phyloP scores from a whole-genome alignment of 1,284 basidiomycete species.

The Gymnopus androsaceus region DNA sequence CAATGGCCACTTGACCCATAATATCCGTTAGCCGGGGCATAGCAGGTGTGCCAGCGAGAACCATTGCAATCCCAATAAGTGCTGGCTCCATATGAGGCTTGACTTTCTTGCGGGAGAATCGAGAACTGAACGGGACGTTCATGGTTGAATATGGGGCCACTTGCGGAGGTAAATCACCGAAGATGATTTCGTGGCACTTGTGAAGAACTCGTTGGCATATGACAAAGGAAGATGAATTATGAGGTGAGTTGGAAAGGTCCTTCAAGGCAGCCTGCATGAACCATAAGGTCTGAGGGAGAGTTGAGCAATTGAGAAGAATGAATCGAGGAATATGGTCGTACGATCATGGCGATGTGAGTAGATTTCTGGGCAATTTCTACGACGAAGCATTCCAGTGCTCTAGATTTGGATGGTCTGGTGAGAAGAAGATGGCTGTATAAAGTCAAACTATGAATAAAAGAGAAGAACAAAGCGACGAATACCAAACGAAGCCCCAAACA shows the following conservation, averaged over 20 bases:
- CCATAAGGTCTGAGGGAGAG: constrained; percentile 82
- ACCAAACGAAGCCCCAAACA: constrained; percentile 98
- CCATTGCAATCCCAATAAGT: constrained; percentile 83
- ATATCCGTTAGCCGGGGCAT: constrained; percentile 75
- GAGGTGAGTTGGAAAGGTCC: constrained; percentile 70
- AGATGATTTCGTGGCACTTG: constrained; percentile 96
- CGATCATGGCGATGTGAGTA: constrained; percentile 91
- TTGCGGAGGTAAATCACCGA: constrained; percentile 80
- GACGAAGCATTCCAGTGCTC: constrained; percentile 91
- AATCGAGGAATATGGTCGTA: constrained; percentile 46
- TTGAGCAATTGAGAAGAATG: constrained; percentile 16
- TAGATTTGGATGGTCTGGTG: constrained; percentile 85
- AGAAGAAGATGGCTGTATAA: constrained; percentile 82
- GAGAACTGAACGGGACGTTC: constrained; percentile 46
- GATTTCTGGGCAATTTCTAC: constrained; percentile 84
- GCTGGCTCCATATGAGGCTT: constrained; percentile 74
- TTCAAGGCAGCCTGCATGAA: constrained; percentile 95
- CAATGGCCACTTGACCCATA: constrained; percentile 84
- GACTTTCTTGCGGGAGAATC: constrained; percentile 63
- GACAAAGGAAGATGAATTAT: constrained; percentile 79
- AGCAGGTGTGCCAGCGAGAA: constrained; percentile 77
- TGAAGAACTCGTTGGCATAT: constrained; percentile 94
- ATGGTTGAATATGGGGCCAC: constrained; percentile 67
- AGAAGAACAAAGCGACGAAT: constrained; percentile 18
- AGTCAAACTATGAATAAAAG: constrained; percentile 19